phyloP scores from a whole-genome alignment of 140 eudicot species.

The Anethum foeniculum region DNA sequence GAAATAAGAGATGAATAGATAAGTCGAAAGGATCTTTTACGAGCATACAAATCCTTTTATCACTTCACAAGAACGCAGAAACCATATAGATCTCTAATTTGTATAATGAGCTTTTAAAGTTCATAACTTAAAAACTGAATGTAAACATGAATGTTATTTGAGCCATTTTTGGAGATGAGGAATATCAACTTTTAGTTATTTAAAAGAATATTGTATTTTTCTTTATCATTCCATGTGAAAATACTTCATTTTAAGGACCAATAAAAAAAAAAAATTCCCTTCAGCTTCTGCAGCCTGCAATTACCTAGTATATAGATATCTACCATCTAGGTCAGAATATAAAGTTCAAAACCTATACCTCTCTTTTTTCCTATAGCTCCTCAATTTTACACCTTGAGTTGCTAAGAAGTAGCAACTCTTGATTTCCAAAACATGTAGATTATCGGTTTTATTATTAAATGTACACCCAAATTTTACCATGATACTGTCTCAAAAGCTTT shows the following conservation, averaged over 20 bases:
- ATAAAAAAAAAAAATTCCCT: not conserved
- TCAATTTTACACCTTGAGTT: not conserved
- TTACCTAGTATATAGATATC: not conserved
- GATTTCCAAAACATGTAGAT: not conserved
- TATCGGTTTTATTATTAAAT: not conserved
- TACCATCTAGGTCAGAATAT: not conserved
- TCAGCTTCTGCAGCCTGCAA: not conserved
- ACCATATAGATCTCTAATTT: not conserved
- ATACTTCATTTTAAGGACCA: not conserved
- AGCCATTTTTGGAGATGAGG: not conserved
- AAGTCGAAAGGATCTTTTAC: not conserved
- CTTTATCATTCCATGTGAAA: not conserved
- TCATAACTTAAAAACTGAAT: not conserved
- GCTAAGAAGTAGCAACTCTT: not conserved
- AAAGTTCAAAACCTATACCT: not conserved
- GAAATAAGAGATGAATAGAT: not conserved
- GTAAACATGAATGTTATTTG: not conserved
- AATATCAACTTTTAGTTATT: not conserved
- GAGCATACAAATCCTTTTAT: not conserved
- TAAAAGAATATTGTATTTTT: not conserved
- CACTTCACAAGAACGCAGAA: not conserved
- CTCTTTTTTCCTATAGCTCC: not conserved
- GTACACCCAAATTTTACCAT: not conserved
- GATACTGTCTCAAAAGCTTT: not conserved
- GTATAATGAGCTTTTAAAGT: not conserved